Percentiles rank a stretch among this genome's conserved stretches.
phyloP scores from a whole-genome alignment of 306 rosid species.

The Dalbergia cultrata region DNA sequence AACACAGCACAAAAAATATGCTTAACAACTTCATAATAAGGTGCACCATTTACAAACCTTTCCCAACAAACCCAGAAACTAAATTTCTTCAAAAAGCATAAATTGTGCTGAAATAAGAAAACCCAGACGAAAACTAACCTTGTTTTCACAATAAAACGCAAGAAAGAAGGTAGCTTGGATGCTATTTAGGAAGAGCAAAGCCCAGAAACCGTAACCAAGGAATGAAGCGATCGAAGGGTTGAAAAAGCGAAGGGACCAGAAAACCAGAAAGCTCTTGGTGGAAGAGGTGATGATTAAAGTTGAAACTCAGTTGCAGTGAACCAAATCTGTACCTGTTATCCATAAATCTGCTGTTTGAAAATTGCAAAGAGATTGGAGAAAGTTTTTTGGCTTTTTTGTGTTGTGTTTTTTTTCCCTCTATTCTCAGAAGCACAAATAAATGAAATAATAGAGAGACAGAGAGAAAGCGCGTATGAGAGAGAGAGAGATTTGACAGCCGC shows the following conservation, averaged over 20 bases:
- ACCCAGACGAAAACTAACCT: conserved; percentile 46
- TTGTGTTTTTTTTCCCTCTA: neutral
- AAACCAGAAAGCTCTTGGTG: conserved; percentile 33
- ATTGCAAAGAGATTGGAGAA: conserved; percentile 36
- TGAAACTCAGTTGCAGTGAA: conserved; percentile 42
- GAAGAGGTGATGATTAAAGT: conserved; percentile 33
- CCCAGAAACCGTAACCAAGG: conserved; percentile 52
- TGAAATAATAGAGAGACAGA: neutral
- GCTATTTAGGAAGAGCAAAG: conserved; percentile 45
- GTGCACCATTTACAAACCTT: neutral
- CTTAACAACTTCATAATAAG: neutral
- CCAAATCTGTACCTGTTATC: conserved; percentile 52
- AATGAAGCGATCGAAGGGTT: conserved; percentile 50
- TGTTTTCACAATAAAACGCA: neutral
- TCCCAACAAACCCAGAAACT: conserved; percentile 29
- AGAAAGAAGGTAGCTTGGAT: conserved; percentile 15
- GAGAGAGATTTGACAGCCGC: conserved; percentile 21
- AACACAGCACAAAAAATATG: neutral
- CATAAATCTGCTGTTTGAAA: conserved; percentile 52
- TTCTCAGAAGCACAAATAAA: conserved; percentile 39
- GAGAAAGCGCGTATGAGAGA: conserved; percentile 6
- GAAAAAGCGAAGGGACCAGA: conserved; percentile 42
- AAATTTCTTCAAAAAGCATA: neutral
- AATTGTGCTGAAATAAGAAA: conserved; percentile 2
- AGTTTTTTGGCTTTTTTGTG: neutral